phyloP scores from a whole-genome alignment of 176 grass and related monocot species.

The Otatea glauca region DNA sequence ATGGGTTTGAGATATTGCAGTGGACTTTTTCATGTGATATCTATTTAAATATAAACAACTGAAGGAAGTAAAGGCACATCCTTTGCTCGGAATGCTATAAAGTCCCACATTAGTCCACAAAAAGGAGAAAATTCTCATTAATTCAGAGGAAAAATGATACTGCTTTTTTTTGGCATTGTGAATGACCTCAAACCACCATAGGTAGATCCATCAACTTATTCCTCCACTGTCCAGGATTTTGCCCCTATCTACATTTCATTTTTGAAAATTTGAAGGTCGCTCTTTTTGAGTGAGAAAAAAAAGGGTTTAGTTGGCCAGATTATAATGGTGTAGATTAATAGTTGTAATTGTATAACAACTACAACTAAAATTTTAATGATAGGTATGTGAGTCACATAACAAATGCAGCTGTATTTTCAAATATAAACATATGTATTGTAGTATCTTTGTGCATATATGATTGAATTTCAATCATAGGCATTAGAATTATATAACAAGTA shows the following conservation, averaged over 20 bases:
- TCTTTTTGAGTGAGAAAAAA: not conserved
- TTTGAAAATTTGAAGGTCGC: not conserved
- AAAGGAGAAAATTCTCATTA: not conserved
- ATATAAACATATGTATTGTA: not conserved
- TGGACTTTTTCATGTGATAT: not conserved
- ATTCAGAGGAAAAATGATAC: not conserved
- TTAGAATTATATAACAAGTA: not conserved
- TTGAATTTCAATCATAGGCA: not conserved
- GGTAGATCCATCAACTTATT: constrained; percentile 10
- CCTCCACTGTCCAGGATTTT: not conserved
- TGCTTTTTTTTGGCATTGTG: not conserved
- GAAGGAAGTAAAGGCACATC: not conserved
- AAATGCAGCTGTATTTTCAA: not conserved
- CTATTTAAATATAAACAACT: not conserved
- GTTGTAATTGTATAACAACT: not conserved
- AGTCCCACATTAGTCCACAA: not conserved
- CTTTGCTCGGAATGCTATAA: not conserved
- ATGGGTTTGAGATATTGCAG: not conserved
- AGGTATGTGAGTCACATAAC: not conserved
- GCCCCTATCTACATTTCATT: not conserved
- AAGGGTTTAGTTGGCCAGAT: not conserved
- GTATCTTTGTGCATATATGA: not conserved
- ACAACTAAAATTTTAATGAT: not conserved
- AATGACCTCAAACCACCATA: not conserved
- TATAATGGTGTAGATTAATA: not conserved